Conservation (phyloP, 768 basidiomycete species). For the Termitomyces sp. region DNA sequence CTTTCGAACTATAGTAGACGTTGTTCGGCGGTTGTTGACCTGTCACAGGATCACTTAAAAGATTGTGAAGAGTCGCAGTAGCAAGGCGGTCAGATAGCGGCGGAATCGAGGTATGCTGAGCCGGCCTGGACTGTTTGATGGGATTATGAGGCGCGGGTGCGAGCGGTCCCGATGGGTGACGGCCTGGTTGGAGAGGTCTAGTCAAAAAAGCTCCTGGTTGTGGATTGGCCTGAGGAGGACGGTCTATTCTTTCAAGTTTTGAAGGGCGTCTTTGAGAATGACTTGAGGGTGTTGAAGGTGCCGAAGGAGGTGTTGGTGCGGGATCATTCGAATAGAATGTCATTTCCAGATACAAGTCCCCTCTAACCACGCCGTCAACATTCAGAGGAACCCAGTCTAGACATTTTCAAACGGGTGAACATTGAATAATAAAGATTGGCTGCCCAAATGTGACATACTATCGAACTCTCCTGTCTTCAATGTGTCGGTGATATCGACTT, state of each 20-base stretch:
- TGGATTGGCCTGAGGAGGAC: conserved; percentile 24
- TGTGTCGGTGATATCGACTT: conserved; percentile 73
- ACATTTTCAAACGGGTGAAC: neutral
- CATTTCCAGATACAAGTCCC: conserved; percentile 90
- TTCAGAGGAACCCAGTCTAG: conserved; percentile 33
- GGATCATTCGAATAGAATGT: conserved; percentile 82
- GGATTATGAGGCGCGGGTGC: neutral
- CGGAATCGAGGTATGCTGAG: neutral
- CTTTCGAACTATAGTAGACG: neutral
- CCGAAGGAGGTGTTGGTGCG: conserved; percentile 32
- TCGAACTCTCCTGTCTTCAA: conserved; percentile 88
- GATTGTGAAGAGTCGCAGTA: conserved; percentile 13
- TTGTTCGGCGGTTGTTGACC: conserved; percentile 1
- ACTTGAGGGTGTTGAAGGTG: conserved; percentile 19
- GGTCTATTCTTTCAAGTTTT: conserved; percentile 49
- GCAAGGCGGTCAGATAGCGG: conserved; percentile 6
- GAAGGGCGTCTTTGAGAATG: conserved; percentile 44
- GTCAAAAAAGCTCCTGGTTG: neutral
- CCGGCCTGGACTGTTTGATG: neutral
- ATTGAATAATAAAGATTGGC: neutral
- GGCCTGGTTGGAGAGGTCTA: neutral
- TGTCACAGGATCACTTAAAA: conserved; percentile 4
- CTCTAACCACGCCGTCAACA: conserved; percentile 55
- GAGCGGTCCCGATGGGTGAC: neutral
- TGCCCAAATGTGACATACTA: conserved; percentile 44